Evolutionary conservation across 306 rosid genomes (phyloP).

Genomic region (Sicyos edulis): DNA sequence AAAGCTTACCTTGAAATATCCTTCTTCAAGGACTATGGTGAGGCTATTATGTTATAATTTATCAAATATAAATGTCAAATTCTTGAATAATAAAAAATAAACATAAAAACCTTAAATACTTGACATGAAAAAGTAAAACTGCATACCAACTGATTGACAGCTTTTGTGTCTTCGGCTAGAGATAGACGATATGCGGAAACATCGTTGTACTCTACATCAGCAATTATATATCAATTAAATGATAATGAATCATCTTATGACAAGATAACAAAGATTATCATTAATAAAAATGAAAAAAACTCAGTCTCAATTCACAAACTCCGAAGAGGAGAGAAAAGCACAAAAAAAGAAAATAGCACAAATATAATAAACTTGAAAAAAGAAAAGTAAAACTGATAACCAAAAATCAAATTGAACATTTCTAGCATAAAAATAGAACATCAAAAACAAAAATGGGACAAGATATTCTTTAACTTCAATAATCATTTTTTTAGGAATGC

Average conservation of each 20-base stretch:
- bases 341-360: too few relatives aligned
- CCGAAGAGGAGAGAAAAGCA: too few relatives aligned
- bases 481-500: too few relatives aligned
- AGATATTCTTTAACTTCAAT: too few relatives aligned
- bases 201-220: slow-evolving; percentile 70
- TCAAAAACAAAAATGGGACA: too few relatives aligned
- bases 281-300: too few relatives aligned
- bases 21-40: slow-evolving; percentile 88
- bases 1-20: slow-evolving; percentile 61
- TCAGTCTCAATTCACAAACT: too few relatives aligned
- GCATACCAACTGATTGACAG: slow-evolving; percentile 89
- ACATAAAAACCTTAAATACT: slow-evolving; percentile 11
- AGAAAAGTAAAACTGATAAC: too few relatives aligned
- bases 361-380: too few relatives aligned
- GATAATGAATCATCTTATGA: slow-evolving; percentile 1
- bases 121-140: slow-evolving; percentile 9
- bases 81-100: neutral
- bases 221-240: neutral
- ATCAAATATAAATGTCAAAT: neutral
- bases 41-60: neutral
- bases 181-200: slow-evolving; percentile 88
- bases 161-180: slow-evolving; percentile 95
- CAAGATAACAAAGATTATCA: too few relatives aligned
- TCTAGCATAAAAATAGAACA: too few relatives aligned
- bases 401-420: too few relatives aligned